Evolutionary conservation across 495 filamentous ascomycete species (phyloP).

Genomic region (Neurospora sp.): DNA sequence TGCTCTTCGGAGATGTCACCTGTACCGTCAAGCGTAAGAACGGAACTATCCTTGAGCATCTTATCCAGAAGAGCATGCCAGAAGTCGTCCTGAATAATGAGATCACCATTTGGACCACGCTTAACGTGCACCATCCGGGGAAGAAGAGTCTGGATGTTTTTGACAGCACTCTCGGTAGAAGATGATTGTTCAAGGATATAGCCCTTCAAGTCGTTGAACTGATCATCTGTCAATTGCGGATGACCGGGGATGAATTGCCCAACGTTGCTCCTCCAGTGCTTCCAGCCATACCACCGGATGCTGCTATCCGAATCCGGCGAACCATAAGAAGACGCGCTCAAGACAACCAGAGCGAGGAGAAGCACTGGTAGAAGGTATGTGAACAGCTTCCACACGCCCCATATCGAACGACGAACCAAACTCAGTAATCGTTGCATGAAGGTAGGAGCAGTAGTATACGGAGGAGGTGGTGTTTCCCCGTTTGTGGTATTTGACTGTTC

Average conservation of each 20-base stretch:
- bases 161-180: conserved; percentile 10
- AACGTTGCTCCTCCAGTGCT: conserved; percentile 8
- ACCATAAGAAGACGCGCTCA: background rate
- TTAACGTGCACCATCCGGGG: conserved; percentile 27
- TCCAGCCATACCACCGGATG: conserved; percentile 13
- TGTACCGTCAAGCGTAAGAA: conserved; percentile 21
- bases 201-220: conserved; percentile 14
- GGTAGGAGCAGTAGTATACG: background rate
- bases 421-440: background rate
- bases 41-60: conserved; percentile 21
- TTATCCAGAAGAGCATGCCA: conserved; percentile 40
- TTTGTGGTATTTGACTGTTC: background rate
- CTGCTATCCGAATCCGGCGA: background rate
- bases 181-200: conserved; percentile 5
- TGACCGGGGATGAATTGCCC: conserved; percentile 13
- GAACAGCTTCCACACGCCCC: background rate
- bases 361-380: background rate
- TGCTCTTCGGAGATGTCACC: conserved; percentile 21
- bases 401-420: background rate
- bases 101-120: conserved; percentile 27
- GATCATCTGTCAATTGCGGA: conserved; percentile 8
- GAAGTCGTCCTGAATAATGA: conserved; percentile 40
- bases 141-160: conserved; percentile 21
- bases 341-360: background rate
- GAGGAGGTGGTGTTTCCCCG: background rate